Conservation (phyloP, 352 stramenopile species). For the Pythium biforme region DNA sequence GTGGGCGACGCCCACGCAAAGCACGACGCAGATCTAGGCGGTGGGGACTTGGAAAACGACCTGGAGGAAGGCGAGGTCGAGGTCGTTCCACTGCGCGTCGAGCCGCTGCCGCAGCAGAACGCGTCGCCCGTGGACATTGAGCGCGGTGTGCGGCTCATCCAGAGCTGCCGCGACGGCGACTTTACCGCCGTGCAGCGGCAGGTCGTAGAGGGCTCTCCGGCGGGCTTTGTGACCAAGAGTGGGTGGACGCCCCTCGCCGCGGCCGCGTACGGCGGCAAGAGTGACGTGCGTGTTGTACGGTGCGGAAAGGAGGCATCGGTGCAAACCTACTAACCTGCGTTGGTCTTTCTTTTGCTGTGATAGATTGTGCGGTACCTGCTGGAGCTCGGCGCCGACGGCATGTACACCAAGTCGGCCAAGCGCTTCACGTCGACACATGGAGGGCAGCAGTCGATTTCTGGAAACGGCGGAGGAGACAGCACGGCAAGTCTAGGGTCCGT, state of each 20-base stretch:
- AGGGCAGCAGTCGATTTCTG: not conserved
- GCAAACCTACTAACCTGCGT: not conserved
- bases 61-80: slow-evolving; percentile 30
- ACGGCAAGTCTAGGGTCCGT: slow-evolving; percentile 15
- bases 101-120: slow-evolving; percentile 54
- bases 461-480: slow-evolving; percentile 7
- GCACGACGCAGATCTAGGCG: not conserved
- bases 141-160: slow-evolving; percentile 52
- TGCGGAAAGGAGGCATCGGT: not conserved
- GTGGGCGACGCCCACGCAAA: slow-evolving; percentile 3
- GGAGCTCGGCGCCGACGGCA: slow-evolving; percentile 62
- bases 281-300: too few species aligned
- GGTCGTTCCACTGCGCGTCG: slow-evolving; percentile 53
- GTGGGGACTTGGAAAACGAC: slow-evolving; percentile 20
- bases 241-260: slow-evolving; percentile 70
- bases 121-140: slow-evolving; percentile 55
- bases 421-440: slow-evolving; percentile 15
- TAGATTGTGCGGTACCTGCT: slow-evolving; percentile 67
- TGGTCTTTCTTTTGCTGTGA: not conserved
- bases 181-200: slow-evolving; percentile 38
- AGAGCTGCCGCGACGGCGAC: slow-evolving; percentile 55
- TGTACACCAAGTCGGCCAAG: slow-evolving; percentile 57
- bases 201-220: slow-evolving; percentile 45
- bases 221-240: slow-evolving; percentile 74
- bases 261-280: slow-evolving; percentile 61